A percentile compares a stretch with the other conserved stretches of the same genome.
Evolutionary conservation across 2,329 filamentous ascomycete species (phyloP).

Genomic region (Penicillium sp.): DNA sequence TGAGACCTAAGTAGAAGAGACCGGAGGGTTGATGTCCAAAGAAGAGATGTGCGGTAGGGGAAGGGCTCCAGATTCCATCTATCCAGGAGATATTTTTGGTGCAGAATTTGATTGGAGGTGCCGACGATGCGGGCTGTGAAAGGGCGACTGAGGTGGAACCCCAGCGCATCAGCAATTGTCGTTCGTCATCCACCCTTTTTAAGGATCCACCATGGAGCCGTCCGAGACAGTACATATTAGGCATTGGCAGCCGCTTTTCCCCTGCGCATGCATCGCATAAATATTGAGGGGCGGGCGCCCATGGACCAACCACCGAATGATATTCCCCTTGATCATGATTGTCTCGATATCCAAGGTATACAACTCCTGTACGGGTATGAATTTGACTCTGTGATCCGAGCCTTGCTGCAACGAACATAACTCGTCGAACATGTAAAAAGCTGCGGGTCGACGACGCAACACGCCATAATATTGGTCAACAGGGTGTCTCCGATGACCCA

Average conservation of each 20-base stretch:
- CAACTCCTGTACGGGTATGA: not conserved
- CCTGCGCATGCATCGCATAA: conserved; percentile 1
- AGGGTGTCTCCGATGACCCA: conserved; percentile 8
- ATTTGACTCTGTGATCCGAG: conserved; percentile 8
- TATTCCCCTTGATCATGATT: not conserved
- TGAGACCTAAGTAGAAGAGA: not conserved
- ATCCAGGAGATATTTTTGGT: conserved; percentile 22
- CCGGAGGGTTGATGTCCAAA: not conserved
- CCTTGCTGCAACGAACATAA: conserved; percentile 9
- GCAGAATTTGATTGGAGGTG: conserved; percentile 18
- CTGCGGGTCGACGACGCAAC: conserved; percentile 16
- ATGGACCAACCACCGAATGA: not conserved
- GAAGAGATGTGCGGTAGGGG: conserved; percentile 1
- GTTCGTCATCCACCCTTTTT: conserved; percentile 14
- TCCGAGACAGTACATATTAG: not conserved
- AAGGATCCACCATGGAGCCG: conserved; percentile 10
- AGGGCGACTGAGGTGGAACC: conserved; percentile 10
- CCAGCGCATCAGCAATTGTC: conserved; percentile 10
- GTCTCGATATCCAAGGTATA: not conserved
- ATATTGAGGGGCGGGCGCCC: not conserved
- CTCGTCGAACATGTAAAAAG: conserved; percentile 13
- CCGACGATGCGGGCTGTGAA: conserved; percentile 9
- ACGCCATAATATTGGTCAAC: conserved; percentile 12
- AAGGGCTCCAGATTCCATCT: conserved; percentile 1
- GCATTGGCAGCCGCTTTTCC: not conserved